Evolutionary conservation across 177 flowering plant species (phyloP).

Genomic region (Vitis hybrid): DNA sequence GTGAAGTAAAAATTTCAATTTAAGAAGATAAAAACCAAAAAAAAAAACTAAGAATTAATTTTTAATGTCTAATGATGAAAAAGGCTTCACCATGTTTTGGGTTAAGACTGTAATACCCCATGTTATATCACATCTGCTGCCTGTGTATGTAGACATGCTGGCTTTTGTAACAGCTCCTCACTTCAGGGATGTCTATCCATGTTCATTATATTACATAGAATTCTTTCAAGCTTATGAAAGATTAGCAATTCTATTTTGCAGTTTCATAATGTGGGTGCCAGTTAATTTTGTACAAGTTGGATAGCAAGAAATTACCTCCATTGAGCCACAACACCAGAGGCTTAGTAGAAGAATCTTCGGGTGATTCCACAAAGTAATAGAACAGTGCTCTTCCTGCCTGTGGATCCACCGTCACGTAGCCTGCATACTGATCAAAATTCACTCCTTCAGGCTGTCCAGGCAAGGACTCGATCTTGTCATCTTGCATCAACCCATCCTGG

Average conservation of each 20-base stretch:
- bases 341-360: conserved; percentile 32
- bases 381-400: conserved; percentile 44
- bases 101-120: no score
- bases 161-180: no score
- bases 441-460: conserved; percentile 51
- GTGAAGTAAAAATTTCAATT: no score
- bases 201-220: background rate
- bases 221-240: background rate
- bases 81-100: no score
- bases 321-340: conserved; percentile 55
- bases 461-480: conserved; percentile 35
- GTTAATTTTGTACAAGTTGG: background rate
- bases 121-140: no score
- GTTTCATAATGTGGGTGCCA: background rate
- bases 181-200: no score
- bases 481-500: conserved; percentile 32
- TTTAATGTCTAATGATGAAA: no score
- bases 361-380: conserved; percentile 53
- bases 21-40: no score
- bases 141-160: no score
- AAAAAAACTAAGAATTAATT: no score
- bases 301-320: conserved; percentile 40
- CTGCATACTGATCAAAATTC: conserved; percentile 47
- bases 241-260: background rate
- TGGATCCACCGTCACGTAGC: conserved; percentile 48